phyloP scores from a whole-genome alignment of 2,329 filamentous ascomycete genomes.

The Stachybotrys elegans region DNA sequence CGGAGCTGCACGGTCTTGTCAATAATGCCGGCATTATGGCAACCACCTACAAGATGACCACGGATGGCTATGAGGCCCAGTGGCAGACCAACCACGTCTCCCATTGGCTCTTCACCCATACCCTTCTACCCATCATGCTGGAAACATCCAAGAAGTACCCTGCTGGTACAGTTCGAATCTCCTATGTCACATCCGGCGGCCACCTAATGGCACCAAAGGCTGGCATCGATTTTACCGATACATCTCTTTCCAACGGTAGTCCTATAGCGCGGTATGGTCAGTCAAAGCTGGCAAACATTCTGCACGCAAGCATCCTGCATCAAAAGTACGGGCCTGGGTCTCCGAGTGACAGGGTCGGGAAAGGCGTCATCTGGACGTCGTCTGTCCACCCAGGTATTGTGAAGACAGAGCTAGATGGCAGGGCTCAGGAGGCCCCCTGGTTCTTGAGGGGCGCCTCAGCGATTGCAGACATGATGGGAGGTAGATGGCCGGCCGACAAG shows the following conservation, averaged over 20 bases:
- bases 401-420: conserved; percentile 4
- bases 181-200: conserved; percentile 12
- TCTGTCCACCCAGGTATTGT: conserved; percentile 12
- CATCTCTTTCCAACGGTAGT: not conserved
- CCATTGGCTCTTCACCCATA: not conserved
- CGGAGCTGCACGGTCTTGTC: not conserved
- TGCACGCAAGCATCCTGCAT: conserved; percentile 9
- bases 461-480: not conserved
- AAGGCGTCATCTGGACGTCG: conserved; percentile 8
- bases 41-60: conserved; percentile 20
- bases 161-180: conserved; percentile 8
- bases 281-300: conserved; percentile 13
- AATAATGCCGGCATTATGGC: conserved; percentile 11
- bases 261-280: conserved; percentile 10
- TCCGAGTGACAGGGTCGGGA: not conserved
- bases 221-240: conserved; percentile 9
- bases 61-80: conserved; percentile 31
- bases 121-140: conserved; percentile 9
- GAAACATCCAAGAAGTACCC: conserved; percentile 7
- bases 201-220: conserved; percentile 10
- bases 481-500: conserved; percentile 6
- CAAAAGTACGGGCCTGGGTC: conserved; percentile 10
- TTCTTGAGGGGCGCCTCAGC: not conserved
- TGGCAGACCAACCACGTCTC: conserved; percentile 30
- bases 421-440: not conserved